Conservation (phyloP, 495 filamentous ascomycete species). For the Hypoxylon intermedium region DNA sequence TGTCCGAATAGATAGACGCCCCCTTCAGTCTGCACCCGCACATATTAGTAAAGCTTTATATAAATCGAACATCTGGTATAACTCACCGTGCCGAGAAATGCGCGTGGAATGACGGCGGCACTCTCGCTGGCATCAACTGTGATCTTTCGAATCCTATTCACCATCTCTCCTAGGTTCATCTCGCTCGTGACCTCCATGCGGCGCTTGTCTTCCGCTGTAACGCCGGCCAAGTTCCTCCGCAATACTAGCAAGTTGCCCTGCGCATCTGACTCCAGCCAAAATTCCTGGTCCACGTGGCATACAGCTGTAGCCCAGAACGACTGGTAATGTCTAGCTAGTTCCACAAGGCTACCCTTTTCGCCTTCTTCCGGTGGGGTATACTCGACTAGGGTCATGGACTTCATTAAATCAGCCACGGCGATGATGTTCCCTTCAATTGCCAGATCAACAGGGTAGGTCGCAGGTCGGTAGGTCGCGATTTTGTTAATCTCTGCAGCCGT, state of each 20-base stretch:
- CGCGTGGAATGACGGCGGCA: constrained; percentile 76
- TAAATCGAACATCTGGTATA: background rate
- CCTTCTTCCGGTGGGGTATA: constrained; percentile 59
- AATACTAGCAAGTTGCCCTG: constrained; percentile 88
- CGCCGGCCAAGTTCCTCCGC: constrained; percentile 70
- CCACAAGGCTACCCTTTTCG: constrained; percentile 60
- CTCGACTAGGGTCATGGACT: constrained; percentile 80
- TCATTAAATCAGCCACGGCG: constrained; percentile 92
- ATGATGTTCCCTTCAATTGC: constrained; percentile 73
- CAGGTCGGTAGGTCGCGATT: constrained; percentile 75
- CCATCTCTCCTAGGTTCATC: constrained; percentile 86
- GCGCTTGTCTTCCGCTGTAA: constrained; percentile 73
- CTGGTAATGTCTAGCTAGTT: constrained; percentile 81
- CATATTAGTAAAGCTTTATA: constrained; percentile 35
- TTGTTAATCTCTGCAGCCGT: constrained; percentile 65
- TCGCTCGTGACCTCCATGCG: constrained; percentile 78
- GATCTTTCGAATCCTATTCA: constrained; percentile 74
- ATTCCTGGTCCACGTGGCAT: constrained; percentile 70
- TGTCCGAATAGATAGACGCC: constrained; percentile 87
- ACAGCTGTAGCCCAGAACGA: constrained; percentile 84
- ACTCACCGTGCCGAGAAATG: constrained; percentile 88
- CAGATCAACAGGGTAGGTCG: constrained; percentile 87
- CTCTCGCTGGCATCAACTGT: constrained; percentile 64
- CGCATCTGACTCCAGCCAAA: constrained; percentile 79
- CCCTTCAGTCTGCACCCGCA: constrained; percentile 73